Evolutionary conservation across 257 asterid genomes (phyloP), one percentile per base, ranked within the genome.

Genomic region (Leptodermis oblonga): DNA sequence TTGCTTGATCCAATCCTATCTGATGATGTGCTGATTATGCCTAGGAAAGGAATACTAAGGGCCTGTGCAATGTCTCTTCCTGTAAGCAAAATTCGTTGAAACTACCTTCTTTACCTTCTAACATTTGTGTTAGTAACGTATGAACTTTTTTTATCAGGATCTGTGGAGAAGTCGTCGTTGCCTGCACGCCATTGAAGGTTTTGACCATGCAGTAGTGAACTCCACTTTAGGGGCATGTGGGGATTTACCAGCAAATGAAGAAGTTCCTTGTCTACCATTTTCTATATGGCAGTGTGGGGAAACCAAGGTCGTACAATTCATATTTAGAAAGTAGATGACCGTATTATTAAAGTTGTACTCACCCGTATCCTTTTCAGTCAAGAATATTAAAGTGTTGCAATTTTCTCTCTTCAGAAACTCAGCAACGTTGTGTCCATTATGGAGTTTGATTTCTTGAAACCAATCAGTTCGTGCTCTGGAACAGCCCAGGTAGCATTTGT

Each of bases 41-140:
- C 99, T 74, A 83, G 95, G 78, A 87, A 78, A 85, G 99, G 99
- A 65, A 84, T 89, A 76, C 62, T 93, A 73, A 93, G 71, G 86
- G 96, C 86, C 65, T 93, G 96, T 85, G 97, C 91, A 31, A 76
- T 93, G 86, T 82, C 74, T 75, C 90, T 90, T 76, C 97, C 99
- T 17, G 99, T 90, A 80, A 86, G 66, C 43, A 45, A 59, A 45
- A 69, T 69, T 31, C 1, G 13, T 45, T 30, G 34, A 30, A 36
- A 48, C 31, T 64, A 52, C 64, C n/a, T n/a, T 52, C 18, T 74
- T 73, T 25, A 39, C 37, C 7, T 76, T 70, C 43, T 61, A 17
- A 11, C 22, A 36, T 37, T 34, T 1, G 55, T 43, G 8, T 67
- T n/a, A 68, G 65, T 34, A 46, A 52, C 59, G 34, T 42, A 34